phyloP scores from a whole-genome alignment of 352 stramenopile species.

The Globisporangium middletonii region DNA sequence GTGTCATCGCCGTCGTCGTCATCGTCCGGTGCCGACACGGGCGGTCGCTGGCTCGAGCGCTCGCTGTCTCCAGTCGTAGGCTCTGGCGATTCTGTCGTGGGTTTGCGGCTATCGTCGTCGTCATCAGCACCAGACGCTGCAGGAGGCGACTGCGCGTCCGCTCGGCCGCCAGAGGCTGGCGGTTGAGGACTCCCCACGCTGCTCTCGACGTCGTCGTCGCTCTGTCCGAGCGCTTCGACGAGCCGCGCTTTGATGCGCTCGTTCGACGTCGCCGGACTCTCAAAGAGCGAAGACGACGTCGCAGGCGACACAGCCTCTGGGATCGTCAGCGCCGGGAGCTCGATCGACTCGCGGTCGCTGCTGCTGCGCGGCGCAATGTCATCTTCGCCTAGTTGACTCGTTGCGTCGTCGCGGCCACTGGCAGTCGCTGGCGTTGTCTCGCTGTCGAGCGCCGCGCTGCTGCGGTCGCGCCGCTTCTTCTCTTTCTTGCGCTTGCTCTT shows the following conservation, averaged over 20 bases:
- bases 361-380: constrained; percentile 5
- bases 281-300: constrained; percentile 23
- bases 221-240: constrained; percentile 41
- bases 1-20: neutral
- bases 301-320: constrained; percentile 16
- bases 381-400: neutral
- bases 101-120: no score
- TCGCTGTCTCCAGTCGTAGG: no score
- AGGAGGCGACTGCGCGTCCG: no score
- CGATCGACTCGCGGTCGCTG: constrained; percentile 6
- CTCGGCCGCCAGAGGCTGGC: neutral
- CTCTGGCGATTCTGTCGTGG: no score
- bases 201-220: constrained; percentile 41
- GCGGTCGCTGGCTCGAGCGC: no score
- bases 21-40: neutral
- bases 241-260: constrained; percentile 45
- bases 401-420: constrained; percentile 1
- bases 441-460: neutral
- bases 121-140: no score
- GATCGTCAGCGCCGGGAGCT: constrained; percentile 1
- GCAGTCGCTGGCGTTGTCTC: constrained; percentile 16
- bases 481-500: constrained; percentile 47
- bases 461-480: constrained; percentile 21
- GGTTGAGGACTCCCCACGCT: constrained; percentile 7
- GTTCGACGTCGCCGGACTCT: constrained; percentile 37